Percentiles rank a stretch among this genome's conserved stretches.
Evolutionary conservation across 805 yeast genomes (phyloP).

Genomic region (Sugiyamaella americana): DNA sequence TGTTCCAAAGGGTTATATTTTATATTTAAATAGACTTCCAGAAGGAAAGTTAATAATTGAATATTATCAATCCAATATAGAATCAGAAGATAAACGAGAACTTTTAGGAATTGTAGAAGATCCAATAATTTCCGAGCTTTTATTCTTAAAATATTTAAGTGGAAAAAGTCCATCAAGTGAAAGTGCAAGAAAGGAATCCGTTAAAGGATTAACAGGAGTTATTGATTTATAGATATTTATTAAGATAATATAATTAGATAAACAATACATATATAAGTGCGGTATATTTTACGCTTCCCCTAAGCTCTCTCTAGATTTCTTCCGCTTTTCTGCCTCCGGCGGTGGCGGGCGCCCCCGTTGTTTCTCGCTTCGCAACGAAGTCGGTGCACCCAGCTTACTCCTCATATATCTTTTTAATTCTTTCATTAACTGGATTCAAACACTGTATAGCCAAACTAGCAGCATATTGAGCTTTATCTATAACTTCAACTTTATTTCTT

Average conservation of each 20-base stretch:
- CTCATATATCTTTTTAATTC: too few relatives aligned
- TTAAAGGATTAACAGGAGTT: not conserved
- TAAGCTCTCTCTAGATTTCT: slow-evolving; percentile 1
- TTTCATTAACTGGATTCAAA: slow-evolving; percentile 25
- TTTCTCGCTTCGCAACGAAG: too few relatives aligned
- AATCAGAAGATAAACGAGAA: slow-evolving; percentile 20
- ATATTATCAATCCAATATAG: slow-evolving; percentile 38
- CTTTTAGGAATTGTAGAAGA: slow-evolving; percentile 55
- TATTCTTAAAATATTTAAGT: slow-evolving; percentile 70
- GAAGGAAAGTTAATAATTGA: slow-evolving; percentile 44
- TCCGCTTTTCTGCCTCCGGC: not conserved
- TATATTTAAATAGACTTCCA: slow-evolving; percentile 49
- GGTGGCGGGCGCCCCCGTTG: too few relatives aligned
- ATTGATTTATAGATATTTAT: not conserved
- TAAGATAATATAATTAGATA: not conserved
- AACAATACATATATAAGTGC: slow-evolving; percentile 1
- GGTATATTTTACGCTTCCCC: slow-evolving; percentile 1
- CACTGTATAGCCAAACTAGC: slow-evolving; percentile 33
- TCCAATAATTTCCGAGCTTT: slow-evolving; percentile 57
- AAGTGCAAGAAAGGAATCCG: slow-evolving; percentile 36
- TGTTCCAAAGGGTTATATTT: slow-evolving; percentile 66
- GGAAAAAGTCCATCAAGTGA: slow-evolving; percentile 62
- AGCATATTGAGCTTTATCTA: slow-evolving; percentile 33
- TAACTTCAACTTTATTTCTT: slow-evolving; percentile 21
- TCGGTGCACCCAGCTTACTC: too few relatives aligned